Conservation (phyloP, 352 stramenopile species). For the Pythium rishiriense region DNA sequence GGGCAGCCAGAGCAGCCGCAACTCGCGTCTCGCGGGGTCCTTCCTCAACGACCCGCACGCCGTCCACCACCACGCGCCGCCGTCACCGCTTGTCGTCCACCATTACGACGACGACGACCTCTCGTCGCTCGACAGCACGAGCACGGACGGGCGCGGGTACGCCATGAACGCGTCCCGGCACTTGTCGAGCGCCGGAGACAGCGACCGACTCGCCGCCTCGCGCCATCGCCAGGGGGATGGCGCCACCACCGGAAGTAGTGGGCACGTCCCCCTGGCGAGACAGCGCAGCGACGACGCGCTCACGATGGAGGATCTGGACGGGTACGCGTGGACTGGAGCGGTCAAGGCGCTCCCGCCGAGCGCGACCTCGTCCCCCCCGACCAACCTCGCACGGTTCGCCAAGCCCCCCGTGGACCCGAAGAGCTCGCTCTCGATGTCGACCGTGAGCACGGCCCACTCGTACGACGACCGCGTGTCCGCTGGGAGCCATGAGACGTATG, state of each 20-base stretch:
- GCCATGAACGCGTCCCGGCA: neutral
- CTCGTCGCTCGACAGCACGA: constrained; percentile 7
- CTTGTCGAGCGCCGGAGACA: neutral
- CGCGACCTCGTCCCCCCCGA: neutral
- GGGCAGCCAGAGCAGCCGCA: constrained; percentile 2
- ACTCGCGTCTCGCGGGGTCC: constrained; percentile 8
- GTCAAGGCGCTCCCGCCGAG: neutral
- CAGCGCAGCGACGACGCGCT: constrained; percentile 20
- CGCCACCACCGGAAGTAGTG: neutral
- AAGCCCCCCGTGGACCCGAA: constrained; percentile 12
- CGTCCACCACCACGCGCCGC: constrained; percentile 7
- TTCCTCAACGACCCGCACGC: constrained; percentile 1
- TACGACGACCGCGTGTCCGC: constrained; percentile 29
- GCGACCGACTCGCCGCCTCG: too few relatives aligned
- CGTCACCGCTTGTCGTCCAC: constrained; percentile 14
- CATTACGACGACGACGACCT: constrained; percentile 22
- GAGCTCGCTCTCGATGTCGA: constrained; percentile 53
- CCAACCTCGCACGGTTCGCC: constrained; percentile 1
- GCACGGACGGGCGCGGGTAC: constrained; percentile 8
- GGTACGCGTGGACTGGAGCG: constrained; percentile 11
- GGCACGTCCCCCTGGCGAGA: neutral
- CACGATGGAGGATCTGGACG: constrained; percentile 29
- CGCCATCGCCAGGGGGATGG: neutral
- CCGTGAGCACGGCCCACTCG: constrained; percentile 56
- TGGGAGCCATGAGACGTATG: constrained; percentile 28